These are phyloP conservation scores for Alternaria solani DNA, from an alignment of 2,329 filamentous ascomycete genomes.

Conservation along the genomic window DNA sequence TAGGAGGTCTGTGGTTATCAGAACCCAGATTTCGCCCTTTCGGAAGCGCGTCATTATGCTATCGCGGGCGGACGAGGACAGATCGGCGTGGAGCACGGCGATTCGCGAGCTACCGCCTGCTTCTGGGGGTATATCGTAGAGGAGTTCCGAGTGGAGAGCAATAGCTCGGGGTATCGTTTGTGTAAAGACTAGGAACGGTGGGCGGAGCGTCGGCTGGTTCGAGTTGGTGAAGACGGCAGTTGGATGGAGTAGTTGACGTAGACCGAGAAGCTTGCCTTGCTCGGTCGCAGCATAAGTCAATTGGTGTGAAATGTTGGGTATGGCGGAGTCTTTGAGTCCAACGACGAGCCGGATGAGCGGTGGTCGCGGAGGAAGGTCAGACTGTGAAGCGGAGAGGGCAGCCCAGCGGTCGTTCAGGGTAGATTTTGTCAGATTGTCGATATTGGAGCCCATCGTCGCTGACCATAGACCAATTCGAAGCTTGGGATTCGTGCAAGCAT, in stretches of 20 bases:
- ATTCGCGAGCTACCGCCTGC: constrained; percentile 86
- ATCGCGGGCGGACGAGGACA: constrained; percentile 78
- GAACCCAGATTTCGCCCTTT: constrained; percentile 90
- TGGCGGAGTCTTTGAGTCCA: constrained; percentile 94
- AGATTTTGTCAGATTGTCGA: constrained; percentile 79
- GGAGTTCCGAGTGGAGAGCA: constrained; percentile 86
- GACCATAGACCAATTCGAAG: constrained; percentile 89
- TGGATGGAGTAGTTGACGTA: constrained; percentile 88
- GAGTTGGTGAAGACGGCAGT: constrained; percentile 60
- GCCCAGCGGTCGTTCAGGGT: constrained; percentile 58
- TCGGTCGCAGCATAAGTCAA: constrained; percentile 92
- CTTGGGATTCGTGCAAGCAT: constrained; percentile 73
- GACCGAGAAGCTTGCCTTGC: constrained; percentile 87
- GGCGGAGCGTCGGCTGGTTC: constrained; percentile 66
- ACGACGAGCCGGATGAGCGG: constrained; percentile 85
- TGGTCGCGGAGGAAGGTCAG: constrained; percentile 46
- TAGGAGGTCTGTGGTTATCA: constrained; percentile 94
- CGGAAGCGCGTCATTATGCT: constrained; percentile 89
- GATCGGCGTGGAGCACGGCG: constrained; percentile 86
- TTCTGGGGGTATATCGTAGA: constrained; percentile 90
- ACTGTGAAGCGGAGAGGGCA: constrained; percentile 44
- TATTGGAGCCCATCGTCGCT: constrained; percentile 93
- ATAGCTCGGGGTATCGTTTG: constrained; percentile 93
- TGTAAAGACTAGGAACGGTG: constrained; percentile 94
- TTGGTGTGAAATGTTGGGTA: constrained; percentile 89